phyloP scores from a whole-genome alignment of 345 rosid genomes.

The Nasturtium officinale region DNA sequence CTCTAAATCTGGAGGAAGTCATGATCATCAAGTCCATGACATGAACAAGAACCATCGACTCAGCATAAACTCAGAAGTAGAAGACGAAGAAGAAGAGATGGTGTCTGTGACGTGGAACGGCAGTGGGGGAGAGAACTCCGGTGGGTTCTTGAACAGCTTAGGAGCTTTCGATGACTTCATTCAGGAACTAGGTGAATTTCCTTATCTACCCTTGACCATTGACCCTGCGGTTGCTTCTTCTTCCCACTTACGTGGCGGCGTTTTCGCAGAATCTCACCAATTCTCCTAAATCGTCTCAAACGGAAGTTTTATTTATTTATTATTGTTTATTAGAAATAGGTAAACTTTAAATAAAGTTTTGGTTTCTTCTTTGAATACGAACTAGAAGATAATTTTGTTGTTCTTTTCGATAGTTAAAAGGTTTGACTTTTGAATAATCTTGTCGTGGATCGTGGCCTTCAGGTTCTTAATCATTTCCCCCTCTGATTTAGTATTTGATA shows the following conservation, averaged over 20 bases:
- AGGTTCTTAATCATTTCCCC: neutral
- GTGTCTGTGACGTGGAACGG: constrained; percentile 23
- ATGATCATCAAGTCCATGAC: constrained; percentile 21
- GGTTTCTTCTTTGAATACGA: neutral
- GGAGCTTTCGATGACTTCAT: constrained; percentile 64
- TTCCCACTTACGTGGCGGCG: constrained; percentile 26
- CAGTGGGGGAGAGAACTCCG: constrained; percentile 42
- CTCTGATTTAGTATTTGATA: neutral
- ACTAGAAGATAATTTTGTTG: constrained; percentile 10
- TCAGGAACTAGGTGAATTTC: constrained; percentile 59
- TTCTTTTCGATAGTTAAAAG: neutral
- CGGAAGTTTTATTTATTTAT: neutral
- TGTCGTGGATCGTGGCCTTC: constrained; percentile 19
- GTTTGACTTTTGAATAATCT: constrained; percentile 31
- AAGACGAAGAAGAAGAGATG: constrained; percentile 28
- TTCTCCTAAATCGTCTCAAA: neutral
- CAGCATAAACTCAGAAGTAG: constrained; percentile 26
- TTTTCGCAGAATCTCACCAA: constrained; percentile 25
- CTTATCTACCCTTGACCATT: constrained; percentile 52
- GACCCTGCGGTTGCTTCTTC: constrained; percentile 22
- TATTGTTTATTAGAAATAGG: neutral
- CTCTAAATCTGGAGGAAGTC: constrained; percentile 19
- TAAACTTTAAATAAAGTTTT: neutral
- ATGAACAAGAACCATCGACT: constrained; percentile 19
- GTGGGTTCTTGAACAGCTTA: constrained; percentile 59